phyloP scores from a whole-genome alignment of 371 early-diverging fungal genomes.

The Mortierella sp. region DNA sequence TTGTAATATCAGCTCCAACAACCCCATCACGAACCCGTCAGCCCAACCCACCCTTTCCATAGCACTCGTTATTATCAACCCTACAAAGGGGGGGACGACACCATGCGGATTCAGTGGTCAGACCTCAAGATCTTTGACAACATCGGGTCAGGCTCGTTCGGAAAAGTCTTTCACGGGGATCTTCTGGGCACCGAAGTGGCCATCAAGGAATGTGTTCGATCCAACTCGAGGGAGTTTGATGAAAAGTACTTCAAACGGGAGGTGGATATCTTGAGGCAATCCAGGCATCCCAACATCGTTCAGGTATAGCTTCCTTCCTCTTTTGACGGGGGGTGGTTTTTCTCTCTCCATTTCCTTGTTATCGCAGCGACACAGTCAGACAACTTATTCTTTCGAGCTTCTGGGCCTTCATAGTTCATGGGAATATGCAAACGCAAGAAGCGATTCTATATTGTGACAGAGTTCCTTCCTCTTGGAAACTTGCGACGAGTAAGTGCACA shows the following conservation, averaged over 20 bases:
- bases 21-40: too few relatives aligned
- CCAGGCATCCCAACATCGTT: slow-evolving; percentile 67
- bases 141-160: slow-evolving; percentile 53
- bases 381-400: not conserved
- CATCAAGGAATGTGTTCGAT: slow-evolving; percentile 64
- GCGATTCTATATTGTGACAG: slow-evolving; percentile 65
- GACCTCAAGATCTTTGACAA: slow-evolving; percentile 45
- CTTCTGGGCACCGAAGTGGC: slow-evolving; percentile 70
- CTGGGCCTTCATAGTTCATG: slow-evolving; percentile 58
- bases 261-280: slow-evolving; percentile 61
- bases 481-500: slow-evolving; percentile 55
- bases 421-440: slow-evolving; percentile 60
- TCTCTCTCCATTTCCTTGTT: not conserved
- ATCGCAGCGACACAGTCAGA: not conserved
- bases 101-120: slow-evolving; percentile 51
- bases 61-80: too few relatives aligned
- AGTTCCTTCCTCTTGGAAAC: slow-evolving; percentile 63
- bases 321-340: not conserved
- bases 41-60: too few relatives aligned
- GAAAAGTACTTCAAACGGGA: slow-evolving; percentile 67
- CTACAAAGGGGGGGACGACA: not conserved
- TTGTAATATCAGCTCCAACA: too few relatives aligned
- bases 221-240: slow-evolving; percentile 58
- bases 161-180: slow-evolving; percentile 46
- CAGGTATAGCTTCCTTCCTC: slow-evolving; percentile 50